phyloP scores from a whole-genome alignment of 345 rosid genomes.

The Salix koriyanagi region DNA sequence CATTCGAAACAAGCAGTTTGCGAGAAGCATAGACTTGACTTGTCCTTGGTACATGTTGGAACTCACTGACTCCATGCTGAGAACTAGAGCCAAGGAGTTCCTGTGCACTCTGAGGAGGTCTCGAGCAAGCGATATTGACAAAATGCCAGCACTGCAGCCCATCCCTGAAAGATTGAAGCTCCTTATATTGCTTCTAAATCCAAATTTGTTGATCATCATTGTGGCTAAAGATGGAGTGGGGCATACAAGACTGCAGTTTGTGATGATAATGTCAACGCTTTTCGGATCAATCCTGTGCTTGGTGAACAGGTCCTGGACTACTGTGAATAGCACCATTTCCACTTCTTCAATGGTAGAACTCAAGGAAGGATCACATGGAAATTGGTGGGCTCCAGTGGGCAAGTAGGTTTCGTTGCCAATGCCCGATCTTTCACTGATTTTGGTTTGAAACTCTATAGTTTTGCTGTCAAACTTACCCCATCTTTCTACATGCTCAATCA shows the following conservation, averaged over 20 bases:
- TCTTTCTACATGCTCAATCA: conserved; percentile 57
- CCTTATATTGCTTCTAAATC: conserved; percentile 9
- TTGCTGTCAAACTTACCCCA: conserved; percentile 35
- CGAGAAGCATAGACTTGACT: conserved; percentile 12
- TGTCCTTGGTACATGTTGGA: conserved; percentile 13
- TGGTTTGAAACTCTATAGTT: conserved; percentile 66
- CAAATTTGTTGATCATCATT: conserved; percentile 14
- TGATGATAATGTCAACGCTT: conserved; percentile 9
- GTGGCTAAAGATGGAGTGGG: conserved; percentile 17
- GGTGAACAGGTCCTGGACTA: neutral
- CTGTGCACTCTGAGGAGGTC: conserved; percentile 15
- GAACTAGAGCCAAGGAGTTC: neutral
- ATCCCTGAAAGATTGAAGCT: conserved; percentile 19
- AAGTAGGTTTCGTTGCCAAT: conserved; percentile 15
- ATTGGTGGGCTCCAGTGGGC: neutral
- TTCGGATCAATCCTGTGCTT: conserved; percentile 5
- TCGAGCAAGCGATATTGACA: conserved; percentile 4
- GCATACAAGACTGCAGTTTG: conserved; percentile 14
- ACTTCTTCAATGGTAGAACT: conserved; percentile 9
- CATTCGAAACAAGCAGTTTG: conserved; percentile 22
- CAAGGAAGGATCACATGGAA: conserved; percentile 2
- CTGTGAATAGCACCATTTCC: conserved; percentile 7
- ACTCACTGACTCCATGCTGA: conserved; percentile 5
- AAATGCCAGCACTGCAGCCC: conserved; percentile 18
- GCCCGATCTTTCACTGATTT: conserved; percentile 34